These are phyloP conservation scores for Chloromonas sp. DNA, from an alignment of 163 green algal genomes.

Conservation along the genomic window DNA sequence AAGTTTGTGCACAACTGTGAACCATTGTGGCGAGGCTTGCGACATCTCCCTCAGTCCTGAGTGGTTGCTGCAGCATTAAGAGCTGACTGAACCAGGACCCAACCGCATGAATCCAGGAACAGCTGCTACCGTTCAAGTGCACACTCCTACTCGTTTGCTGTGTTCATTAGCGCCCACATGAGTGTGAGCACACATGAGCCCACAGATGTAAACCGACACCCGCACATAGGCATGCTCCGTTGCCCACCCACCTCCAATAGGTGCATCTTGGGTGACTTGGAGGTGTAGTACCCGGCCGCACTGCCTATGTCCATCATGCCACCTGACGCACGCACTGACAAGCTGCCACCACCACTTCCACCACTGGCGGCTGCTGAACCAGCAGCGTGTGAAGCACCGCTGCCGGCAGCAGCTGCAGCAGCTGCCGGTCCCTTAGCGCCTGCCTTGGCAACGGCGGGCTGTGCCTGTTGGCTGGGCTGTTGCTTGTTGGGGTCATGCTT, in stretches of 20 bases:
- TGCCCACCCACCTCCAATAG: conserved; percentile 54
- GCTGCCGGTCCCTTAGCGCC: background rate
- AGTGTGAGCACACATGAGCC: too few species aligned
- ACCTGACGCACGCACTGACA: background rate
- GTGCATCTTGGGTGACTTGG: conserved; percentile 78
- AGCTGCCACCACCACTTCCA: background rate
- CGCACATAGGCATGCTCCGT: background rate
- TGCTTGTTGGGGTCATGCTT: too few species aligned
- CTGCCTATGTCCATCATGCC: conserved; percentile 75
- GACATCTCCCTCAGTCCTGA: too few species aligned
- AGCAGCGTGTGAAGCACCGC: background rate
- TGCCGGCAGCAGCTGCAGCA: conserved; percentile 3
- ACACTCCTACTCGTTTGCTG: too few species aligned
- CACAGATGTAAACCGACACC: background rate
- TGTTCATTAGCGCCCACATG: too few species aligned
- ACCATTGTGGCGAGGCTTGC: too few species aligned
- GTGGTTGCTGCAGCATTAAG: too few species aligned
- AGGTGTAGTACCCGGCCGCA: conserved; percentile 46
- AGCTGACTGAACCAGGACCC: too few species aligned
- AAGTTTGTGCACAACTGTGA: too few species aligned
- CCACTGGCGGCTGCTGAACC: background rate
- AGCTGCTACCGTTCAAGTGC: too few species aligned
- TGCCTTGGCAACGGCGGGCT: background rate
- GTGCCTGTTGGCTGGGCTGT: too few species aligned
- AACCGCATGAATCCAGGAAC: too few species aligned